Evolutionary conservation across 768 basidiomycete species (phyloP), one percentile per base, ranked within the genome.

Genomic region (Crassisporium funariophilum): DNA sequence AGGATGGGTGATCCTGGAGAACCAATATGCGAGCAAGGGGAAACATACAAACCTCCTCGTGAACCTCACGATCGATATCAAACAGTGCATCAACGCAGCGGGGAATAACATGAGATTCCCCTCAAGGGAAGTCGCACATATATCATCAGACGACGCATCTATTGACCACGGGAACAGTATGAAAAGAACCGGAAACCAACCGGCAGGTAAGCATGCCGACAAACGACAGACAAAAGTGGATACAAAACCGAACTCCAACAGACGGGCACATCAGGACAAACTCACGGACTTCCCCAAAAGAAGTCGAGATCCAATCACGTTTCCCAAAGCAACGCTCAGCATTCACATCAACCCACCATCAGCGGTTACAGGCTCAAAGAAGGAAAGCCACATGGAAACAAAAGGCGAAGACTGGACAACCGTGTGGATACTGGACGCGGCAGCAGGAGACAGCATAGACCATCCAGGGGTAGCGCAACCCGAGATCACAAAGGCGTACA

Each of bases 381-480:
- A 6, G n/a, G 20, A 15, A 36, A 19, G 20, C 20, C 9, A 9
- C 19, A 15, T 7, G 15, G 19, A 15, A 16, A 19, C 12, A 29
- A 7, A 29, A 13, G 17, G 4, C 56, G 62, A 27, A 41, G 27
- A 17, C 15, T 38, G 37, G 27, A 27, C 6, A 5, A n/a, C 46
- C 27, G 27, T 47, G 12, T 47, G 46, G 46, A 41, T 62, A 3
- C 35, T 44, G 2, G 43, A 44, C 16, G 36, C 35, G 17, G 49
- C 37, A 4, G 35, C 13, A 13, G 51, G 41, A 35, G 34, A 35
- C 22, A 21, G 31, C 15, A 15, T 22, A 5, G 6, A 17, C 17
- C 23, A 35, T 3, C 41, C 41, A 13, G 51, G 41, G 1, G 20
- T 23, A 13, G 35, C 15, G 12, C 43, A 46, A 43, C 37, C 34